phyloP scores from a whole-genome alignment of 176 grass and related monocot species.

The Cenchrus purpureus region DNA sequence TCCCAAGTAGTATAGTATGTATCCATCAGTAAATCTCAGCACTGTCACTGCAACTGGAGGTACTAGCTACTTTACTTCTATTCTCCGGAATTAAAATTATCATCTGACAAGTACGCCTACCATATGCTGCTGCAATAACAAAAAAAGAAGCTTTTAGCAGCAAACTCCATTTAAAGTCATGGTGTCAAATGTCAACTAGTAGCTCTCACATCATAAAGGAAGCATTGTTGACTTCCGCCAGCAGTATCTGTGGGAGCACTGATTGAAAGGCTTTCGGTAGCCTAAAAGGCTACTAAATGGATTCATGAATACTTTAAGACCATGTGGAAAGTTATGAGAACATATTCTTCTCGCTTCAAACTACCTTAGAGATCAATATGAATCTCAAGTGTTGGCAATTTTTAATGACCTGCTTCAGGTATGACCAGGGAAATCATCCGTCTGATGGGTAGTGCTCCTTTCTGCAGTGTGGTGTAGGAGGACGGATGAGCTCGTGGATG shows the following conservation, averaged over 20 bases:
- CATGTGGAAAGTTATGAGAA: conserved; percentile 17
- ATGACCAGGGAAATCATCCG: not conserved
- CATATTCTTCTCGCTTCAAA: conserved; percentile 27
- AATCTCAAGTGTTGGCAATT: not conserved
- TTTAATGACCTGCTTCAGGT: conserved; percentile 12
- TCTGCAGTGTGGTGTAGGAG: conserved; percentile 93
- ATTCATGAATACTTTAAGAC: conserved; percentile 22
- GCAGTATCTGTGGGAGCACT: not conserved
- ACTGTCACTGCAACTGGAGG: not conserved
- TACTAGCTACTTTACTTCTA: too few species aligned
- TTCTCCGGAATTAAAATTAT: too few species aligned
- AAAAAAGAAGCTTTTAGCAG: not conserved
- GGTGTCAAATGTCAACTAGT: not conserved
- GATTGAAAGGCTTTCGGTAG: not conserved
- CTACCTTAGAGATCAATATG: not conserved
- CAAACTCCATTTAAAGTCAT: not conserved
- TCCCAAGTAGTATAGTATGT: not conserved
- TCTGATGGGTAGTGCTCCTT: not conserved
- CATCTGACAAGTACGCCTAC: not conserved
- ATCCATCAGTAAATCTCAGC: not conserved
- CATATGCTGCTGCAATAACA: not conserved
- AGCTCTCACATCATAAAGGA: conserved; percentile 1
- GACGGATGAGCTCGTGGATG: conserved; percentile 94
- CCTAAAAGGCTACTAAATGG: conserved; percentile 6
- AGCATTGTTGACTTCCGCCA: not conserved